Evolutionary conservation across 305 asterid species (phyloP), one percentile per base, ranked within the genome.

Genomic region (Fraxinus baroniana): DNA sequence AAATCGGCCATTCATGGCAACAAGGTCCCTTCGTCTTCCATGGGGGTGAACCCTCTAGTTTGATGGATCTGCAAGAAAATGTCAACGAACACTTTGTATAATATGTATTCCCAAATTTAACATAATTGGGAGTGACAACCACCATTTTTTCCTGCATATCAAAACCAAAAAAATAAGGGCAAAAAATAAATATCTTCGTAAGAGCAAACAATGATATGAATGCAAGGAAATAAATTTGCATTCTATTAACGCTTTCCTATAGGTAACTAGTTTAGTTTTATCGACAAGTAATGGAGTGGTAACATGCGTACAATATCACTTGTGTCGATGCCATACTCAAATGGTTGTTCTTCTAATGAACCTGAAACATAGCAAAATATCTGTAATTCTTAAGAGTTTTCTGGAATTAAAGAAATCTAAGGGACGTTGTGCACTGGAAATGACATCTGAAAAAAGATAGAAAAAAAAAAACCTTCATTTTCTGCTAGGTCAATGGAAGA

Each of bases 81-180:
- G 87, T 87, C 87, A 94, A 82, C 17, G 18, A 22, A 81, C 95
- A 89, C 66, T 71, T 83, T 32, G 84, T 88, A 81, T 86, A 91
- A 84, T 66, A 86, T 75, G 57, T 73, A n/a, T 86, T 81, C 84
- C 82, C 89, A 62, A 83, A 89, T 80, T 86, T 83, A 86, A 92
- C 86, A 74, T 89, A 89, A 78, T 83, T 79, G 62, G 97, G 95
- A 73, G 73, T 71, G 84, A 93, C 86, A 83, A 83, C 84, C 83
- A 93, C 96, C 78, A 85, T 76, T 39, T 83, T 46, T 86, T 89
- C 95, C 98, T 94, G 93, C 87, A 77, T 79, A 79, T 37, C 33
- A 74, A 60, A 55, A 64, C 4, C 13, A 46, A 39, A 81, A 74
- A 8, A 41, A 55, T 20, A 68, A 28, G n/a, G 20, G 77, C 79